Evolutionary conservation across 2,329 filamentous ascomycete species (phyloP), one percentile per base, ranked within the genome.

Genomic region (Plectosphaerella sp.): DNA sequence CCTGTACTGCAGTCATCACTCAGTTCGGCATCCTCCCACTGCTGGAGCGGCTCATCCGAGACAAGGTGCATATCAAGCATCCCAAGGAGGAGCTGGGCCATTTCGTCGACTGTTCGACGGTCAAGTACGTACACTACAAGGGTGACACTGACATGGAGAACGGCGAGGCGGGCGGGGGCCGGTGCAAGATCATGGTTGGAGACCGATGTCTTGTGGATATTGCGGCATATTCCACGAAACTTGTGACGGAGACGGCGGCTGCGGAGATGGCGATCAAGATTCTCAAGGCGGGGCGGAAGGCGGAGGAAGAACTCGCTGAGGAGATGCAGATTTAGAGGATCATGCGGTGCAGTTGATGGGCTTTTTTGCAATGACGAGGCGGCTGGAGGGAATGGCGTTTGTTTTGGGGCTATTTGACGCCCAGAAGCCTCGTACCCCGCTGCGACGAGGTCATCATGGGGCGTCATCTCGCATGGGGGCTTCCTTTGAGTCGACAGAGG

Each of bases 1-100:
- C 64, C 0, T 95, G 90, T 60, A 72, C 78, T 48, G 62, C 50
- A 0, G 76, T 97, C 37, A 65, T 90, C 0, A 75, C 80, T 45
- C 70, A 73, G 1, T 70, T 91, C 4, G 90, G 90, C 0, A 73
- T 97, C 5, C 57, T 91, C 39, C 64, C 69, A 0, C 82, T 83
- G 57, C 67, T 96, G 53, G 70, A 79, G 0, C 76, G 84, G 3
- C 71, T 91, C 11, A 59, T 95, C 10, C 69, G 74, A 1, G 78
- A 79, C 3, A 62, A 68, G 0, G 76, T 93, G 3, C 75, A 86
- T n/a, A 62, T 78, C 7, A 62, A 73, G 56, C 82, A 87, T 54
- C 83, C 83, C 1, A 92, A 90, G 66, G 85, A 90, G 64, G 75
- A 83, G 53, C 68, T 95, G 9, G 85, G 87, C 0, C 69, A 76